These are phyloP conservation scores for Elsinoe necatrix DNA, from an alignment of 2,329 filamentous ascomycete genomes.

Conservation along the genomic window DNA sequence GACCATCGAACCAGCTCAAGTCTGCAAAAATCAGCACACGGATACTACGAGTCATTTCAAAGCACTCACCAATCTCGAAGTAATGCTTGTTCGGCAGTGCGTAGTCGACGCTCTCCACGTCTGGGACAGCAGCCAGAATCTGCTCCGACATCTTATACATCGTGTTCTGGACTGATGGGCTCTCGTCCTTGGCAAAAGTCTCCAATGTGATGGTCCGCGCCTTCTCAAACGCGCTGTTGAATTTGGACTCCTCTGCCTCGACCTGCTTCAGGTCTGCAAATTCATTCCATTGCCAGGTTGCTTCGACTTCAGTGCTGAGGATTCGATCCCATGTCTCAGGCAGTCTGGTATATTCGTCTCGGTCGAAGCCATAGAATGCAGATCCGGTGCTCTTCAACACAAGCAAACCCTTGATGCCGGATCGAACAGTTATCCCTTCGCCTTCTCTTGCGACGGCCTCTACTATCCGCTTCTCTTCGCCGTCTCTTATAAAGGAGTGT, in stretches of 20 bases:
- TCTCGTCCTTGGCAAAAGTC: conserved; percentile 82
- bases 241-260: conserved; percentile 53
- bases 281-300: conserved; percentile 73
- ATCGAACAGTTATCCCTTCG: conserved; percentile 65
- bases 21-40: conserved; percentile 45
- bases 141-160: conserved; percentile 98
- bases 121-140: conserved; percentile 68
- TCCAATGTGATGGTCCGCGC: conserved; percentile 82
- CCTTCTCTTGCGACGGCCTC: conserved; percentile 60
- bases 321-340: conserved; percentile 91
- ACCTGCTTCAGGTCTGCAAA: conserved; percentile 63
- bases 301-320: conserved; percentile 85
- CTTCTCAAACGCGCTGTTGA: conserved; percentile 68
- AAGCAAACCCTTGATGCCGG: conserved; percentile 69
- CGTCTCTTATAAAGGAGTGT: conserved; percentile 88
- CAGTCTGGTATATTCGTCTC: conserved; percentile 87
- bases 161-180: conserved; percentile 87
- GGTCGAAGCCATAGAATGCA: conserved; percentile 87
- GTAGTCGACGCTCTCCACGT: conserved; percentile 68
- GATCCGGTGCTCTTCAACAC: conserved; percentile 96
- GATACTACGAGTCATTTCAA: background rate
- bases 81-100: conserved; percentile 96
- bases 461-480: conserved; percentile 76
- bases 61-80: conserved; percentile 75
- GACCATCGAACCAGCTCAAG: conserved; percentile 88